Evolutionary conservation across 2,329 filamentous ascomycete genomes (phyloP).

Genomic region (Botryotinia narcissicola): DNA sequence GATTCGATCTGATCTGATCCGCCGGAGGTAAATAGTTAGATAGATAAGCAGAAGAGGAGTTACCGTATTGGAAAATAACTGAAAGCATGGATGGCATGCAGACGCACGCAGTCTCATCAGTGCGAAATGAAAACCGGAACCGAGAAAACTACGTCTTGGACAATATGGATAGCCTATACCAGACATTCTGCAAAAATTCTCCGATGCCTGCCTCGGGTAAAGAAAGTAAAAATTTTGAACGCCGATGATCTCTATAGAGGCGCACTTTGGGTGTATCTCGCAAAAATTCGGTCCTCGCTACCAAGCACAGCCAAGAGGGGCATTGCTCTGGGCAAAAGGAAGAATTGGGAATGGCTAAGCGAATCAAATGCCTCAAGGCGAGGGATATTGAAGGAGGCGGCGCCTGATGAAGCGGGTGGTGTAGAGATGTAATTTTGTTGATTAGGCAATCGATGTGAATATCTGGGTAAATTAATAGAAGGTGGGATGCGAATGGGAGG

Average conservation of each 20-base stretch:
- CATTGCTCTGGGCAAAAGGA: slow-evolving; percentile 15
- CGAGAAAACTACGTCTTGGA: neutral
- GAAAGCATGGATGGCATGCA: neutral
- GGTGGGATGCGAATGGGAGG: neutral
- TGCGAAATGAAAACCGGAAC: neutral
- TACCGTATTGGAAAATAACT: neutral
- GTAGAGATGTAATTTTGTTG: neutral
- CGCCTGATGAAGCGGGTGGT: neutral
- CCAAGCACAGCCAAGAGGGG: slow-evolving; percentile 16
- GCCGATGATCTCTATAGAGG: neutral
- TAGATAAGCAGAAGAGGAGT: slow-evolving; percentile 1
- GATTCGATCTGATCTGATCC: neutral
- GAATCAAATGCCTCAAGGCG: neutral
- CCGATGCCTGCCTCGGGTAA: neutral
- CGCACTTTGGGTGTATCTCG: neutral
- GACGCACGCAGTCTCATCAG: no score
- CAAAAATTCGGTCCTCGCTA: neutral
- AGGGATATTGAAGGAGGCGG: neutral
- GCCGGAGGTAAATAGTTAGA: neutral
- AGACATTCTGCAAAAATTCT: neutral
- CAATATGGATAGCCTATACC: neutral
- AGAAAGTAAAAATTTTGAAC: neutral
- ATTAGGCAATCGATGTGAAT: neutral
- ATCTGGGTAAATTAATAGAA: neutral
- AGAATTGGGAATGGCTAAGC: neutral